Evolutionary conservation across 352 stramenopile genomes (phyloP), one percentile per base, ranked within the genome.

Genomic region (Phytophthora colocasiae): DNA sequence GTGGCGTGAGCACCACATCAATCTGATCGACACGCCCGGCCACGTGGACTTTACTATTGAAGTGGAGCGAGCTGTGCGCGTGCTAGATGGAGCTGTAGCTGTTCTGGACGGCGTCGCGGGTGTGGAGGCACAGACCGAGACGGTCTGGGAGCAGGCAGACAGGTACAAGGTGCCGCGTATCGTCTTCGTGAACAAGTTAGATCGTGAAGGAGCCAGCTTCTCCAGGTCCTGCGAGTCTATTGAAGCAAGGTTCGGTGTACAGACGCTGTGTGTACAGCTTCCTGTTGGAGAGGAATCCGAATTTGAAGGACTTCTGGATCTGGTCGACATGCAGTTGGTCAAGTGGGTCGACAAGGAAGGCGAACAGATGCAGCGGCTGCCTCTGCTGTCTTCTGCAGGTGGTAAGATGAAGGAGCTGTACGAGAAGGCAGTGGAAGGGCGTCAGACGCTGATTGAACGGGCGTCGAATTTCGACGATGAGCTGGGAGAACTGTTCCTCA

Each of bases 21-120:
- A 99, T 78, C 90, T 99, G 32, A 99, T 99, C 63, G 97, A 99
- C 61, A 99, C 97, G 10, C 97, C 97, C 4, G 97, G 97, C 24
- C 91, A 97, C 77, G 97, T 99, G 26, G 98, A 99, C 84, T 99
- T 99, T 74, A 99, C 97, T 22, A 86, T 99, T 52, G 98, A 99
- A 68, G 97, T 99, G 24, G 97, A 99, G 77, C 91, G 97, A 67
- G 96, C 94, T 17, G 80, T 99, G 50, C 93, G 98, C 46, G 97
- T 99, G 26, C 72, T 99, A 48, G 98, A 99, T 77, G 97, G 97
- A 51, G 97, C 95, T n/a, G 89, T 99, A 17, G 92, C 96, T 0
- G 94, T 99, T 26, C 90, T 99, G 46, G 97, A 99, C 78, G 96
- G 93, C 49, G 98, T 99, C 24, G 96, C 96, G 1, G 98, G 98